phyloP scores from a whole-genome alignment of 768 basidiomycete genomes.

The Suillus plorans region DNA sequence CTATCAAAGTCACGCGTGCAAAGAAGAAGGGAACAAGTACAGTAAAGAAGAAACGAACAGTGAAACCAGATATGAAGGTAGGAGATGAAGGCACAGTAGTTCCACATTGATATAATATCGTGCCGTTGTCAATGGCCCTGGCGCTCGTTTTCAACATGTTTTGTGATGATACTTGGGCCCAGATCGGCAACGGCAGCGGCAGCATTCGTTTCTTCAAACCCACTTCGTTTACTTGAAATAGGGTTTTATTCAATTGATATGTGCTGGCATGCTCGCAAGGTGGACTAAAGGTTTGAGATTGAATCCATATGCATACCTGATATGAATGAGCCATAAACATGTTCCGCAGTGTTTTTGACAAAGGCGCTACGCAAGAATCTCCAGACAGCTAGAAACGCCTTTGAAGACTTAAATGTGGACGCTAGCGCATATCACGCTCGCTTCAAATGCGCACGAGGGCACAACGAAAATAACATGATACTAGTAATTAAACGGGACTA shows the following conservation, averaged over 20 bases:
- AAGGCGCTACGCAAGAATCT: no score
- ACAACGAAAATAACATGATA: no score
- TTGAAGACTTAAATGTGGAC: no score
- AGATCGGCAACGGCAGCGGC: not conserved
- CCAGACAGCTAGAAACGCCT: no score
- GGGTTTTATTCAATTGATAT: not conserved
- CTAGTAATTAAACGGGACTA: no score
- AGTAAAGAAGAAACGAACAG: conserved; percentile 69
- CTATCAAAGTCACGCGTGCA: conserved; percentile 71
- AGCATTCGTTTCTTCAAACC: not conserved
- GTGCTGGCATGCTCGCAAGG: not conserved
- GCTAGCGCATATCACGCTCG: no score
- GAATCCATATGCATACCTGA: not conserved
- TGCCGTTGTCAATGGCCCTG: not conserved
- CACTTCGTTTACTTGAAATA: not conserved
- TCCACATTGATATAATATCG: not conserved
- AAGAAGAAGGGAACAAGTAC: conserved; percentile 58
- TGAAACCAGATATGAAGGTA: conserved; percentile 18
- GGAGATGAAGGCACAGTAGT: not conserved
- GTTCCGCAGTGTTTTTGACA: no score
- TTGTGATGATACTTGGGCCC: not conserved
- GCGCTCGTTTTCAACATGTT: not conserved
- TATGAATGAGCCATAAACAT: not conserved
- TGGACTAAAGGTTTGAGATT: not conserved
- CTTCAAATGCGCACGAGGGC: no score